These are phyloP conservation scores for Coemansia sp. DNA, from an alignment of 192 early-diverging fungal species.

Conservation along the genomic window DNA sequence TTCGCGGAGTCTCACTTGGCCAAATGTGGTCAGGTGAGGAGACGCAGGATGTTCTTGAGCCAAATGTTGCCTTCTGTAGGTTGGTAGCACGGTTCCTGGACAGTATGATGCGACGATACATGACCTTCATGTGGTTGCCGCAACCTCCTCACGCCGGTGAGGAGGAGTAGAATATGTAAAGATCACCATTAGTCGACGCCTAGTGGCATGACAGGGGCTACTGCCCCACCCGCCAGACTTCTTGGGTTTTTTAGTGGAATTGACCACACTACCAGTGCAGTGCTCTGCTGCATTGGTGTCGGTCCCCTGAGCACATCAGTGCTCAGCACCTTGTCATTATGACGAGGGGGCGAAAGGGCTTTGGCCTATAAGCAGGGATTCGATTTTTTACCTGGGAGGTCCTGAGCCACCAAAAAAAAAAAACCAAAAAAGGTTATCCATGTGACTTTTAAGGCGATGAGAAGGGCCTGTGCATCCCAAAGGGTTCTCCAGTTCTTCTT, in stretches of 20 bases:
- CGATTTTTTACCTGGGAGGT: not conserved
- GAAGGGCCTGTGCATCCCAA: too few relatives aligned
- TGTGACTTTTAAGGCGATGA: too few relatives aligned
- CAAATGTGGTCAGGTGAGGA: not conserved
- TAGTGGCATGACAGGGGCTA: too few relatives aligned
- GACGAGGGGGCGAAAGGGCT: not conserved
- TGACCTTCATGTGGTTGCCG: not conserved
- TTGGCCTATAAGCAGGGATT: not conserved
- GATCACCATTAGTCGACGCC: too few relatives aligned
- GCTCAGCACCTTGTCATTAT: not conserved
- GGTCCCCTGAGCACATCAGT: not conserved
- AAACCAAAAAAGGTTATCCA: too few relatives aligned
- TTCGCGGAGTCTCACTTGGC: not conserved
- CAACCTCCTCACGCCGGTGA: not conserved
- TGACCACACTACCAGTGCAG: not conserved
- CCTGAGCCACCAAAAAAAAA: not conserved
- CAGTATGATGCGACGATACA: not conserved
- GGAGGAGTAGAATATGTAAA: too few relatives aligned
- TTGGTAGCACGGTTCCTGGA: not conserved
- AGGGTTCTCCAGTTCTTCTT: too few relatives aligned
- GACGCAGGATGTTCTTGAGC: not conserved
- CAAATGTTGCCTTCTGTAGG: constrained; percentile 1
- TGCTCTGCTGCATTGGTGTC: not conserved
- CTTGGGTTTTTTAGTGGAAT: not conserved
- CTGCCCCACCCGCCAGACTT: not conserved